Conservation (phyloP, 1,284 basidiomycete species). For the Cryptococcus jaspeensis region DNA sequence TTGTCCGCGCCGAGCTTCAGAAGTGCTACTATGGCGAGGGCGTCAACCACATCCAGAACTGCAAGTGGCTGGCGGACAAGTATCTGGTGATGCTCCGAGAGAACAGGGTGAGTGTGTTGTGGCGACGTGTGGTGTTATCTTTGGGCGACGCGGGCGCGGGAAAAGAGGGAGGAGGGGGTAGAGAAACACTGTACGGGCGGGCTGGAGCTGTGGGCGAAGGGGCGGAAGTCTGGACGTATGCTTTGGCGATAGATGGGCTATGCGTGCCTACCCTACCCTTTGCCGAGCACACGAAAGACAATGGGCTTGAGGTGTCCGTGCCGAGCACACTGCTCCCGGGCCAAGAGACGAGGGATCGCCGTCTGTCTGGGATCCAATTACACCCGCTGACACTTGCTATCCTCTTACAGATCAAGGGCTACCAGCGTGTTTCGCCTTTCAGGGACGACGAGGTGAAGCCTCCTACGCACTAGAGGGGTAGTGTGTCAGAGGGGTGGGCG, state of each 20-base stretch:
- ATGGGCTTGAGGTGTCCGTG: too few relatives aligned
- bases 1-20: slow-evolving; percentile 84
- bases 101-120: slow-evolving; percentile 66
- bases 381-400: neutral
- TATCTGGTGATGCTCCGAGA: slow-evolving; percentile 80
- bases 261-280: too few relatives aligned
- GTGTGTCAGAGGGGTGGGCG: too few relatives aligned
- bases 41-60: slow-evolving; percentile 86
- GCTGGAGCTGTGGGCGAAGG: neutral
- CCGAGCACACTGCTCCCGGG: too few relatives aligned
- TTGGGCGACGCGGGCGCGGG: neutral
- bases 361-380: neutral
- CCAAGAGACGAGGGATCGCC: neutral
- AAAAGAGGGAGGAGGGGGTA: neutral
- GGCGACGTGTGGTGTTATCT: neutral
- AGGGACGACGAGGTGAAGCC: slow-evolving; percentile 18
- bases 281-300: too few relatives aligned
- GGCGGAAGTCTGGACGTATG: neutral
- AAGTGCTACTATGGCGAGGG: slow-evolving; percentile 92
- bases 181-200: neutral
- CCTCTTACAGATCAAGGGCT: slow-evolving; percentile 57
- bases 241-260: neutral
- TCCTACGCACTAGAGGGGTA: neutral
- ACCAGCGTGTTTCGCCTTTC: slow-evolving; percentile 45
- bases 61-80: slow-evolving; percentile 80